A percentile compares a stretch with the other conserved stretches of the same genome.
These are phyloP conservation scores for Inosperma sp. DNA, from an alignment of 768 basidiomycete species.

Conservation along the genomic window DNA sequence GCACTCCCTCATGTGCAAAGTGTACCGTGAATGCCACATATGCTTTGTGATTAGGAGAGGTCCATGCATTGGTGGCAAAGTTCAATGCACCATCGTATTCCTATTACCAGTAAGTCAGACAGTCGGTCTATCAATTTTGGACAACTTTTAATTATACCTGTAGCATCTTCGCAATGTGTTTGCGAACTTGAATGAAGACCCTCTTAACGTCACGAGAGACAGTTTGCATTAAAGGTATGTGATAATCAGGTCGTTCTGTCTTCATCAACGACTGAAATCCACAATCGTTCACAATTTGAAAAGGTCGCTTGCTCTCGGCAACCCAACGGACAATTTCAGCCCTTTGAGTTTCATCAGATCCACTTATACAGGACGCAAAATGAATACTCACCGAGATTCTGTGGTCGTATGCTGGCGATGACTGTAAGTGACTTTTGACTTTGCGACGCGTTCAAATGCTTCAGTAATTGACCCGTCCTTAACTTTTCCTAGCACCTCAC, in stretches of 20 bases:
- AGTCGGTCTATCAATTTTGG: background rate
- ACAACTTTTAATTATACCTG: constrained; percentile 4
- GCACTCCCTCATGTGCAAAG: background rate
- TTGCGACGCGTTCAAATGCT: constrained; percentile 3
- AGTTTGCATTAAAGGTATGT: background rate
- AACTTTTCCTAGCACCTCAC: constrained; percentile 2
- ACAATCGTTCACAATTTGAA: constrained; percentile 11
- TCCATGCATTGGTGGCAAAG: too few species aligned
- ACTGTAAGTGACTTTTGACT: constrained; percentile 9
- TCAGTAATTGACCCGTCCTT: constrained; percentile 5
- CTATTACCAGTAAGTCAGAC: constrained; percentile 9
- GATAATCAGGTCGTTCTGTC: constrained; percentile 5
- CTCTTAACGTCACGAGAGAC: constrained; percentile 10
- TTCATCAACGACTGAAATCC: constrained; percentile 11
- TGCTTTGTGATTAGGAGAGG: too few species aligned
- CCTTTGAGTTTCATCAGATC: background rate
- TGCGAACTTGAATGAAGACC: constrained; percentile 8
- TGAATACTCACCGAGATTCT: constrained; percentile 3
- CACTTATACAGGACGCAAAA: background rate
- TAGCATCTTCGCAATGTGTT: constrained; percentile 10
- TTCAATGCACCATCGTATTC: constrained; percentile 18
- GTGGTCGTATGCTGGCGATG: constrained; percentile 3
- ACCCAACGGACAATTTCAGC: constrained; percentile 15
- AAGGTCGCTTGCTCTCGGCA: too few species aligned
- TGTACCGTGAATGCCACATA: too few species aligned